Conservation (phyloP, 169 alveolate genomes). For the Hepatocystis sp. region DNA sequence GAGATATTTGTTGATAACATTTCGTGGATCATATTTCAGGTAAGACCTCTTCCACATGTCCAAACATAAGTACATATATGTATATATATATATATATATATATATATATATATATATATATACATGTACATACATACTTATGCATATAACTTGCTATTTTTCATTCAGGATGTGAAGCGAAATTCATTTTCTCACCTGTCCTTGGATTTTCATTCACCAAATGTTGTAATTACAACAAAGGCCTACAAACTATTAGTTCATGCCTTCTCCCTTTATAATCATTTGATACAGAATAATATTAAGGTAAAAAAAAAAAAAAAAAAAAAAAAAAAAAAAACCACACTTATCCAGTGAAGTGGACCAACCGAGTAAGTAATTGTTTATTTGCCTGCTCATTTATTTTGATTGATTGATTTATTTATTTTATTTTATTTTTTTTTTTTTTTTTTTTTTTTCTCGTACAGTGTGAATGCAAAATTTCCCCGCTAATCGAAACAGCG, state of each 20-base stretch:
- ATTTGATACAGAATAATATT: conserved; percentile 31
- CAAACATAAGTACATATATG: not conserved
- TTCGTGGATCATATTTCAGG: conserved; percentile 42
- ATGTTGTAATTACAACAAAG: conserved; percentile 65
- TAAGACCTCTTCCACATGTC: not conserved
- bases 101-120: no score
- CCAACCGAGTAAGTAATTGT: no score
- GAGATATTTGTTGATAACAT: conserved; percentile 51
- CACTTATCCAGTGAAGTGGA: no score
- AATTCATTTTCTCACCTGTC: not conserved
- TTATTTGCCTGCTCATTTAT: no score
- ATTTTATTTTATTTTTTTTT: not conserved
- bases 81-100: not conserved
- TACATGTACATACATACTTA: no score
- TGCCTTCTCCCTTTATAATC: conserved; percentile 56
- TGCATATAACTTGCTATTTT: not conserved
- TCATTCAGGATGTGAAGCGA: conserved; percentile 17
- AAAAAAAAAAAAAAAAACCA: no score
- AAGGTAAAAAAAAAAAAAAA: conserved; percentile 30
- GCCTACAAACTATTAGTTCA: conserved; percentile 43
- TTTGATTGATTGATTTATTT: not conserved
- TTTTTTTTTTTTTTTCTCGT: no score
- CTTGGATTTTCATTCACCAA: conserved; percentile 69
- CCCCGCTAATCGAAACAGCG: conserved; percentile 56
- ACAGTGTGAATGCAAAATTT: conserved; percentile 65